Evolutionary conservation across 352 stramenopile species (phyloP), one percentile per base, ranked within the genome.

Genomic region (Phytopythium kandeliae): DNA sequence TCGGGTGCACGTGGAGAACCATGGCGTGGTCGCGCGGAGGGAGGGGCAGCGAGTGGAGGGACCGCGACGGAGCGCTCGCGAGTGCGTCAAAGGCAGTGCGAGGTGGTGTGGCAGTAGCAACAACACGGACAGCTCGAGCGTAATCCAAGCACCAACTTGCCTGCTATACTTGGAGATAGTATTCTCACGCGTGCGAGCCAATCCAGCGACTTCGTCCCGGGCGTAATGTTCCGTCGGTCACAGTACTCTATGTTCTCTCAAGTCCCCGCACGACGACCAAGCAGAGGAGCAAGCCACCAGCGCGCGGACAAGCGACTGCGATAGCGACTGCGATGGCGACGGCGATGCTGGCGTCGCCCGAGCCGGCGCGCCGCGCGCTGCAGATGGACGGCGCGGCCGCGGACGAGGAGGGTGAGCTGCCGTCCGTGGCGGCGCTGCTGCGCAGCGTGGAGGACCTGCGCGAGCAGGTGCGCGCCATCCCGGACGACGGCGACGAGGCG

Each of bases 351-450:
- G 33, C 49, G 36, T 41, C 51, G 30, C 45, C 65, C 12, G 38
- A 54, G 12, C 51, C 63, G 15, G 51, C 64, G 26, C 51, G 62
- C 2, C 49, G 59, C 22, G 63, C 60, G 37, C 45, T 79, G 19
- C 40, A 72, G 12, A 64, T 78, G 25, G 55, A 67, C 16, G 42
- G 36, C 35, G 55, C 51, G n/a, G 47, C 62, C 7, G 61, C 48
- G 15, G 55, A 65, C 36, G 64, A 61, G 37, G 50, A 51, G 5
- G 53, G 56, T 33, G 55, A 69, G 13, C 51, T 81, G 46, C 74
- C 77, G 21, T 73, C 65, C 10, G 76, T 88, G 6, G 60, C 69
- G 19, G 76, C 85, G 22, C 68, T 90, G 34, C 66, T 88, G 42
- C 51, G 71, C 24, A 56, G 78, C 44, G 76, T 90, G 17, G 50